Conservation (phyloP, 139 green algal species). For the Parachlorella kessleri region DNA sequence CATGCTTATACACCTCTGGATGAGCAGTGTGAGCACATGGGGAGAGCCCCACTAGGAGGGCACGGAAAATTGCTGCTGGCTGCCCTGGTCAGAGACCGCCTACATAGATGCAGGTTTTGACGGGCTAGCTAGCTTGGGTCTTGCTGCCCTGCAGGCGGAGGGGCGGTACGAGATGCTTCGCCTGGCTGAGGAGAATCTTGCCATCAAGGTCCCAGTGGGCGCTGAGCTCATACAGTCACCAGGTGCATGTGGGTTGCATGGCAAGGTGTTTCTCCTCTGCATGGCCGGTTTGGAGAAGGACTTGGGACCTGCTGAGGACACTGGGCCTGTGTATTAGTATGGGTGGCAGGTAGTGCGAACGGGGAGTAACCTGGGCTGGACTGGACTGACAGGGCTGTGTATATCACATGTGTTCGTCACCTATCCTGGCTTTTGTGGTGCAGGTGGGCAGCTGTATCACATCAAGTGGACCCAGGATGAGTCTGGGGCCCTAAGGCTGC, state of each 20-base stretch:
- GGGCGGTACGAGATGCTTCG: conserved; percentile 26
- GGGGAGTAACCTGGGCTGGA: not conserved
- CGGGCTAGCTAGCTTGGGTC: too few species aligned
- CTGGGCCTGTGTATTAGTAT: not conserved
- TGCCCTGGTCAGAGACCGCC: too few species aligned
- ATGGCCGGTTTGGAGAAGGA: too few species aligned
- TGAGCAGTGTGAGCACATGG: too few species aligned
- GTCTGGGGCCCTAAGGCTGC: conserved; percentile 18
- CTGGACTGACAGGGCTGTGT: not conserved
- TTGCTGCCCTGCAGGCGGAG: conserved; percentile 19
- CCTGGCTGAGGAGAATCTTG: conserved; percentile 26
- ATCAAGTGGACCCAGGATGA: conserved; percentile 35
- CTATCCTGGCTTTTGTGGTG: too few species aligned
- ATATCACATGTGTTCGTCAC: too few species aligned
- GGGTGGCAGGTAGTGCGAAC: not conserved
- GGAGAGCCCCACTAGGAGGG: too few species aligned
- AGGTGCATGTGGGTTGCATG: not conserved
- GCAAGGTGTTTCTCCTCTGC: not conserved
- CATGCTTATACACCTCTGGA: too few species aligned
- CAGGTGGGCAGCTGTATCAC: conserved; percentile 38
- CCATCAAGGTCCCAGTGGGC: conserved; percentile 34
- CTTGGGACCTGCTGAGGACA: not conserved
- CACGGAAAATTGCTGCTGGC: too few species aligned
- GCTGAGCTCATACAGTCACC: conserved; percentile 42
- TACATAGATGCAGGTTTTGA: too few species aligned